Evolutionary conservation across 2,329 filamentous ascomycete genomes (phyloP).

Genomic region (Juglanconis sp.): DNA sequence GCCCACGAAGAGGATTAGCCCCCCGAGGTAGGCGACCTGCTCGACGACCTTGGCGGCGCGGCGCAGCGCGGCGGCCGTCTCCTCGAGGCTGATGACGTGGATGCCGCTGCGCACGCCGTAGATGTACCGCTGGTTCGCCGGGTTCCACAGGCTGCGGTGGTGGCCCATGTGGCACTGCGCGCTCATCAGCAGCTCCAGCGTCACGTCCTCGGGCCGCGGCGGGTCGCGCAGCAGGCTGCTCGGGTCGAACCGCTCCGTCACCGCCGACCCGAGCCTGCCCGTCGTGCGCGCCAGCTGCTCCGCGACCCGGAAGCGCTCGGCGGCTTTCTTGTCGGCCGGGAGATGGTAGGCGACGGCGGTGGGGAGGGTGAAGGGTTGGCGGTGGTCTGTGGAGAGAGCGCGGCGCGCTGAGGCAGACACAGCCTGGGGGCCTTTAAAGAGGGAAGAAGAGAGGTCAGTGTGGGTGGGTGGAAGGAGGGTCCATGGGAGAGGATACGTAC

Average conservation of each 20-base stretch:
- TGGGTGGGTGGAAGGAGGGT: background rate
- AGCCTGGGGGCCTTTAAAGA: slow-evolving; percentile 48
- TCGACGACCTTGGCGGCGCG: slow-evolving; percentile 89
- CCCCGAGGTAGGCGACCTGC: slow-evolving; percentile 77
- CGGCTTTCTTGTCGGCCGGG: slow-evolving; percentile 23
- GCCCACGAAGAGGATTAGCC: slow-evolving; percentile 86
- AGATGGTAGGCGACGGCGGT: slow-evolving; percentile 22
- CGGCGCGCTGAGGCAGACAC: slow-evolving; percentile 38
- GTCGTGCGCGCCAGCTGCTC: slow-evolving; percentile 44
- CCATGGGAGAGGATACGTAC: slow-evolving; percentile 33
- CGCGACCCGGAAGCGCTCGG: slow-evolving; percentile 34
- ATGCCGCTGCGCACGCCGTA: slow-evolving; percentile 83
- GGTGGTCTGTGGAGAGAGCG: slow-evolving; percentile 33
- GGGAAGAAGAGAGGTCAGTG: background rate
- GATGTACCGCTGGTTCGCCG: slow-evolving; percentile 89
- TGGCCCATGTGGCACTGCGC: slow-evolving; percentile 88
- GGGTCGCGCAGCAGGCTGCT: slow-evolving; percentile 67
- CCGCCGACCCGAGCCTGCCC: slow-evolving; percentile 43
- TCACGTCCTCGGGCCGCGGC: slow-evolving; percentile 74
- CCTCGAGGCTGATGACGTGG: slow-evolving; percentile 90
- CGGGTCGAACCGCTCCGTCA: slow-evolving; percentile 60
- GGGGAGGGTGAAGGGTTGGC: slow-evolving; percentile 22
- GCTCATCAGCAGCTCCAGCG: slow-evolving; percentile 85
- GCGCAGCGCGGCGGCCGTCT: slow-evolving; percentile 84
- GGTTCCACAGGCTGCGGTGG: slow-evolving; percentile 88